phyloP scores from a whole-genome alignment of 108 stramenopile species.

The Cyclostephanos tholiformis region DNA sequence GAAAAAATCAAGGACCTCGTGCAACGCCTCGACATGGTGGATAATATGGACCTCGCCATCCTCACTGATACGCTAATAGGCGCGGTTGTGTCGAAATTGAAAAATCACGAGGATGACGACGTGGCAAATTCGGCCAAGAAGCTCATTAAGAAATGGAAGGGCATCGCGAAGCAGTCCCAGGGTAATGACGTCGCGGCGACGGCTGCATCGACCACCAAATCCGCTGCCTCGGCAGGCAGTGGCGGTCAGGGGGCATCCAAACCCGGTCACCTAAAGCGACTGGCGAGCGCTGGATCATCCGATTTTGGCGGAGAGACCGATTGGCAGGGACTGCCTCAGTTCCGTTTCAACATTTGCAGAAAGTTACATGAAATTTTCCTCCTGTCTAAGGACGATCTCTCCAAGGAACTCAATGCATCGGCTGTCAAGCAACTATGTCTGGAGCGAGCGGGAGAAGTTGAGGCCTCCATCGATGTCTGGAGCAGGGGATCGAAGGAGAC shows the following conservation, averaged over 20 bases:
- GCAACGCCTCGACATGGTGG: conserved; percentile 63
- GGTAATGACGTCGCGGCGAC: not conserved
- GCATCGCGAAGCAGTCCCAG: conserved; percentile 67
- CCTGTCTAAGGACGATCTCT: conserved; percentile 50
- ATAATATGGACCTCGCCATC: conserved; percentile 65
- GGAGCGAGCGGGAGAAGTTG: conserved; percentile 72
- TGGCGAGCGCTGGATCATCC: conserved; percentile 34
- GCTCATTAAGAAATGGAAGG: conserved; percentile 89
- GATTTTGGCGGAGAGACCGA: conserved; percentile 48
- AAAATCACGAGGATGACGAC: conserved; percentile 52
- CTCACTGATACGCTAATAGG: conserved; percentile 83
- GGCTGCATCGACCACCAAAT: not conserved
- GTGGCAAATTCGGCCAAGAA: conserved; percentile 63
- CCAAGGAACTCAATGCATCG: conserved; percentile 69
- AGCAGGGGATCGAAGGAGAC: conserved; percentile 45
- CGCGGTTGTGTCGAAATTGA: conserved; percentile 78
- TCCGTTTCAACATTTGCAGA: conserved; percentile 71
- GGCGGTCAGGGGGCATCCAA: conserved; percentile 21
- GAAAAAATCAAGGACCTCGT: conserved; percentile 78
- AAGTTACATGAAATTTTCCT: conserved; percentile 67
- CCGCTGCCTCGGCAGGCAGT: conserved; percentile 22
- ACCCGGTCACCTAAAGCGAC: conserved; percentile 25
- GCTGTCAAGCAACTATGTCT: conserved; percentile 66
- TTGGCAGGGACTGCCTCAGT: conserved; percentile 65
- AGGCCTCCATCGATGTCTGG: conserved; percentile 61